Conservation (phyloP, 2,329 filamentous ascomycete genomes). For the Fusarium ramigenum region DNA sequence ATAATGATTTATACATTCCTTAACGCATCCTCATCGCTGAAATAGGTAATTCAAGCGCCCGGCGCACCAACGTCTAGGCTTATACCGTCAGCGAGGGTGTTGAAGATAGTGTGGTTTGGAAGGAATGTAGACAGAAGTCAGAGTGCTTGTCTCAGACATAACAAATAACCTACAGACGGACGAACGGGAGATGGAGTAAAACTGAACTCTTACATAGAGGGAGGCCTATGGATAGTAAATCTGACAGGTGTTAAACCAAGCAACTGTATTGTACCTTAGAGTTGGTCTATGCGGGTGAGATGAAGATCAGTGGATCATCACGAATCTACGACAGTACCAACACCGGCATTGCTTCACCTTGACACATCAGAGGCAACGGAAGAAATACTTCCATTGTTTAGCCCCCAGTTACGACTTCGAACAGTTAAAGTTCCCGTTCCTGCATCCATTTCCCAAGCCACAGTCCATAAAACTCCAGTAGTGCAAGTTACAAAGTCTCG, state of each 20-base stretch:
- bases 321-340: not conserved
- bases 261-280: not conserved
- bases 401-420: not conserved
- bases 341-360: not conserved
- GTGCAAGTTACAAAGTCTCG: not conserved
- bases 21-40: not conserved
- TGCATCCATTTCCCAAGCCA: not conserved
- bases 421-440: not conserved
- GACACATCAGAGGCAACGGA: not conserved
- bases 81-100: not conserved
- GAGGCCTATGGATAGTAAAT: too few species aligned
- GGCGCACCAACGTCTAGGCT: not conserved
- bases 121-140: constrained; percentile 1
- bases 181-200: not conserved
- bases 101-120: not conserved
- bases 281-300: too few species aligned
- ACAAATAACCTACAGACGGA: not conserved
- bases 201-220: not conserved
- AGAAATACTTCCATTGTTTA: not conserved
- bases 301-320: not conserved
- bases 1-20: constrained; percentile 1
- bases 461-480: not conserved
- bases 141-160: not conserved
- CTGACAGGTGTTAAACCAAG: too few species aligned
- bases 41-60: not conserved